phyloP scores from a whole-genome alignment of 164 flowering plant species.

The Magnolia officinalis region DNA sequence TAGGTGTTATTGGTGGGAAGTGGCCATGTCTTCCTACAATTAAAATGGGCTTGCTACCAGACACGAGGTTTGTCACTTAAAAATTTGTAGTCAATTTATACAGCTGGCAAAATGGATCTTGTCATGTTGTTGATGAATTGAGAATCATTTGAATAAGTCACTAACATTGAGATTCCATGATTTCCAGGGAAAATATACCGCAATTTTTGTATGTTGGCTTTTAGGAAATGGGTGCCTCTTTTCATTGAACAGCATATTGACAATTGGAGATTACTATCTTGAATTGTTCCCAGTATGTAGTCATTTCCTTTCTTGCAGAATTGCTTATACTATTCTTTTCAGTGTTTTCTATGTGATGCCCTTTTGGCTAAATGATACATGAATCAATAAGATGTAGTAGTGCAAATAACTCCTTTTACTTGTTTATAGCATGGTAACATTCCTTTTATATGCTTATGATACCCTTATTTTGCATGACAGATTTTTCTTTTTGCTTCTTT shows the following conservation, averaged over 20 bases:
- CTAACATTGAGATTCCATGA: neutral
- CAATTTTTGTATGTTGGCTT: constrained; percentile 45
- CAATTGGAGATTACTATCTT: neutral
- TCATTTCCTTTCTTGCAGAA: neutral
- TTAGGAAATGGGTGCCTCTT: constrained; percentile 49
- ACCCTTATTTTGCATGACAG: too few species aligned
- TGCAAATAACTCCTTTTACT: neutral
- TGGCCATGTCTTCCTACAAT: neutral
- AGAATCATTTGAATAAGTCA: neutral
- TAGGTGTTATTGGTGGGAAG: neutral
- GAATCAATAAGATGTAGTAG: neutral
- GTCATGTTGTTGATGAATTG: neutral
- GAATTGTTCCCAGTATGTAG: neutral
- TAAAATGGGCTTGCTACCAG: neutral
- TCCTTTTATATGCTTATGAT: neutral
- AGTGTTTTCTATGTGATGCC: neutral
- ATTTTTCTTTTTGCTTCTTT: too few species aligned
- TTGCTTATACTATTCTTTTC: neutral
- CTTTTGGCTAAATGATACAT: neutral
- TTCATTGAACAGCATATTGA: constrained; percentile 34
- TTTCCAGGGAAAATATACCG: constrained; percentile 36
- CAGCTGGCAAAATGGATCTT: neutral
- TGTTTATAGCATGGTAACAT: neutral
- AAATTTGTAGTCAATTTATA: neutral
- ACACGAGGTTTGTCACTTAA: neutral